Evolutionary conservation across 2,329 filamentous ascomycete genomes (phyloP).

Genomic region (Aspergillus sergii): DNA sequence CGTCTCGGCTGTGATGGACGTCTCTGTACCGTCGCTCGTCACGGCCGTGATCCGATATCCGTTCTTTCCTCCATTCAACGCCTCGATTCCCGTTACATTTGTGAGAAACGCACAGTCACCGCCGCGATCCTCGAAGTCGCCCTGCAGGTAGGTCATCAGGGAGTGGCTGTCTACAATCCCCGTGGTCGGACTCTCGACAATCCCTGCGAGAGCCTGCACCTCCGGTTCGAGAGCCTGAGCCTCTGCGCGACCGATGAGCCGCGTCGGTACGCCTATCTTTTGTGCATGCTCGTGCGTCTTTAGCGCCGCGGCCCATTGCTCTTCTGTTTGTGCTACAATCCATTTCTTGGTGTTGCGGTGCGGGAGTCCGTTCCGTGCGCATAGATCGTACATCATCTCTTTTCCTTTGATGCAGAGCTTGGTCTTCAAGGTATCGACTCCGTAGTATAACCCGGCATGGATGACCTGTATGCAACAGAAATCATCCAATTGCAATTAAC

Average conservation of each 20-base stretch:
- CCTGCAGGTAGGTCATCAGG: slow-evolving; percentile 79
- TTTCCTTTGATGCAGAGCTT: slow-evolving; percentile 78
- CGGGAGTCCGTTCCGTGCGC: slow-evolving; percentile 66
- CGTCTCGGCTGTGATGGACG: slow-evolving; percentile 70
- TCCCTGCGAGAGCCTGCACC: slow-evolving; percentile 70
- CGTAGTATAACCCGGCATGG: slow-evolving; percentile 94
- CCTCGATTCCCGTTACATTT: slow-evolving; percentile 62
- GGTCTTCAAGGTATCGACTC: slow-evolving; percentile 74
- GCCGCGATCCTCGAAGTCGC: slow-evolving; percentile 73
- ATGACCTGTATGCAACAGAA: slow-evolving; percentile 64
- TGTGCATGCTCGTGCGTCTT: slow-evolving; percentile 58
- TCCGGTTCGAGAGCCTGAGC: slow-evolving; percentile 69
- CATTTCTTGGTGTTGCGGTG: slow-evolving; percentile 83
- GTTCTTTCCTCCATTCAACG: slow-evolving; percentile 52
- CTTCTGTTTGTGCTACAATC: slow-evolving; percentile 83
- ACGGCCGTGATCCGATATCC: slow-evolving; percentile 72
- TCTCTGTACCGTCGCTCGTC: slow-evolving; percentile 37
- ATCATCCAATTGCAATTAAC: not conserved
- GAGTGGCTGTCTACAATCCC: slow-evolving; percentile 89
- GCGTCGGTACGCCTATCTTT: slow-evolving; percentile 66
- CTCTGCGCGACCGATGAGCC: slow-evolving; percentile 68
- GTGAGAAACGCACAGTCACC: slow-evolving; percentile 74
- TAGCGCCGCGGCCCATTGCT: slow-evolving; percentile 63
- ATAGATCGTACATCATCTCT: slow-evolving; percentile 76
- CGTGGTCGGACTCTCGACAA: slow-evolving; percentile 82